These are phyloP conservation scores for Clonostachys sp. DNA, from an alignment of 2,329 filamentous ascomycete genomes.

Conservation along the genomic window DNA sequence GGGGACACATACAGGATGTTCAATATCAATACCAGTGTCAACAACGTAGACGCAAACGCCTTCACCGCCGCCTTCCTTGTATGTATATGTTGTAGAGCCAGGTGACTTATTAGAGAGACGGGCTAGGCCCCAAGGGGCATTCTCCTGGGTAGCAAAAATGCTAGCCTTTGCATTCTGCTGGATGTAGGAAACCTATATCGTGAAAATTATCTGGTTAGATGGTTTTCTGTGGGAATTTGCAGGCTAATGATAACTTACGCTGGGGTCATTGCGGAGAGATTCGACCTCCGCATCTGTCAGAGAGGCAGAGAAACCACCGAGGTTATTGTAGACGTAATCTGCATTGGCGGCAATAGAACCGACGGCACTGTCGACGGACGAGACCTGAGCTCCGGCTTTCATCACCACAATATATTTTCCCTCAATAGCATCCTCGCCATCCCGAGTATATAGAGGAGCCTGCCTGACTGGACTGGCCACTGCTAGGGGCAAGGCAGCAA, in stretches of 20 bases:
- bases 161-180: slow-evolving; percentile 27
- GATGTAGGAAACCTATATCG: slow-evolving; percentile 20
- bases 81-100: slow-evolving; percentile 18
- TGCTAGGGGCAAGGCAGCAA: slow-evolving; percentile 22
- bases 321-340: slow-evolving; percentile 12
- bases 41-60: slow-evolving; percentile 34
- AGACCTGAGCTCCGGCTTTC: slow-evolving; percentile 6
- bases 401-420: slow-evolving; percentile 19
- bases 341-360: slow-evolving; percentile 8
- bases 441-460: neutral
- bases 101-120: slow-evolving; percentile 21
- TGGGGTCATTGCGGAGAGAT: slow-evolving; percentile 9
- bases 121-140: slow-evolving; percentile 28
- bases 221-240: neutral
- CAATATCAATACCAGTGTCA: slow-evolving; percentile 30
- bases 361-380: slow-evolving; percentile 7
- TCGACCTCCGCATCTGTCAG: slow-evolving; percentile 10
- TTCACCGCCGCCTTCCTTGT: slow-evolving; percentile 23
- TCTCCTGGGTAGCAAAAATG: slow-evolving; percentile 18
- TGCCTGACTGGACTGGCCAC: slow-evolving; percentile 8
- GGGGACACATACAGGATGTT: slow-evolving; percentile 19
- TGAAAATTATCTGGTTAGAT: neutral
- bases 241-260: slow-evolving; percentile 3
- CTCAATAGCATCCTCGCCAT: slow-evolving; percentile 7
- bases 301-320: slow-evolving; percentile 14